Evolutionary conservation across 805 yeast genomes (phyloP).

Genomic region (Barnettozyma wickerhamii): DNA sequence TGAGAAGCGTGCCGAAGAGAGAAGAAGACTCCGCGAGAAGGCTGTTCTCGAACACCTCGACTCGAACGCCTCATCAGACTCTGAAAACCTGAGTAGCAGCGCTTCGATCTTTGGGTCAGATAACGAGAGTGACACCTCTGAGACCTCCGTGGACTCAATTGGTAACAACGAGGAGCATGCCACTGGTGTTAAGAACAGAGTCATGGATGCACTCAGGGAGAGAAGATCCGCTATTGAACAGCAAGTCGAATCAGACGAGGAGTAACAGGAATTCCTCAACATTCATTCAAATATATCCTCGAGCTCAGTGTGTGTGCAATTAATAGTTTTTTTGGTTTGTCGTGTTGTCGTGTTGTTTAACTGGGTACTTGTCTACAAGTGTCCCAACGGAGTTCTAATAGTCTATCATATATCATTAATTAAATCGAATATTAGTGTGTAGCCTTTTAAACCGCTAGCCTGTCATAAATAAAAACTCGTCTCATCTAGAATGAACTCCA

Average conservation of each 20-base stretch:
- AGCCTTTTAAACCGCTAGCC: too few species aligned
- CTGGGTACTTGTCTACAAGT: too few species aligned
- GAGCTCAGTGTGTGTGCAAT: too few species aligned
- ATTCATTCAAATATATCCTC: too few species aligned
- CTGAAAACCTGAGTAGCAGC: slow-evolving; percentile 37
- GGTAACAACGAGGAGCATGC: slow-evolving; percentile 10
- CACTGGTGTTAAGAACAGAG: slow-evolving; percentile 23
- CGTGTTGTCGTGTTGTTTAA: too few species aligned
- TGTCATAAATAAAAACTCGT: not conserved
- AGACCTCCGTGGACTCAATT: slow-evolving; percentile 23
- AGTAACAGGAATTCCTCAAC: not conserved
- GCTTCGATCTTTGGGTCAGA: slow-evolving; percentile 39
- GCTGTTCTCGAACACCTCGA: slow-evolving; percentile 1
- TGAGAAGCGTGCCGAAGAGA: slow-evolving; percentile 23
- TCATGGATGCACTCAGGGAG: slow-evolving; percentile 26
- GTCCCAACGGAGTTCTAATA: too few species aligned
- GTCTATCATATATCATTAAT: too few species aligned
- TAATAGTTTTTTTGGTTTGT: too few species aligned
- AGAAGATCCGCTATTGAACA: slow-evolving; percentile 19
- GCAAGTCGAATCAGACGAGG: not conserved
- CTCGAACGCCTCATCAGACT: slow-evolving; percentile 31
- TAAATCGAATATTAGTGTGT: too few species aligned
- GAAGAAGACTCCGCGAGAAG: slow-evolving; percentile 9
- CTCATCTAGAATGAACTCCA: slow-evolving; percentile 61
- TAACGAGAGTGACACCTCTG: slow-evolving; percentile 26